Base-by-base conservation (phyloP, 1,139 yeast species). In the Hanseniaspora gamundiae region DNA sequence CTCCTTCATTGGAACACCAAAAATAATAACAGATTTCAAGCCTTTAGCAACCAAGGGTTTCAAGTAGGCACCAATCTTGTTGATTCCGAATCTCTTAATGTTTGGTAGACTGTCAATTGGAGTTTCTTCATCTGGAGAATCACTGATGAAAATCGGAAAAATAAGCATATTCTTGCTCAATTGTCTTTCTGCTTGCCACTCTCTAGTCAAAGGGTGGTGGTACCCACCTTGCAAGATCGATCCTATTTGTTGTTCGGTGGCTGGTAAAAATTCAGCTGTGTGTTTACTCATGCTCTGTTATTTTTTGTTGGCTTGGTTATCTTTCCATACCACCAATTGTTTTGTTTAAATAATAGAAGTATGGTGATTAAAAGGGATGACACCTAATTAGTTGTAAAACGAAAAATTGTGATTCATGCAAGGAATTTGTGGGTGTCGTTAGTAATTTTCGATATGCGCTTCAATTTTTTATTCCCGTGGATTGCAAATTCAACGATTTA, bases 191-290 rank as follows among this genome's bases (percentile, higher is more conserved):
- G 73, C 74, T 63, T 91, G 98, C 98, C 98, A 91, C 61, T 76
- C 80, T 54, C 98, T 74, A 19, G 88, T 61, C 46, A 91, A 69
- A 1, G 95, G 94, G 57, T 88, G 95, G 64, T 83, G 82, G 67
- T 88, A 91, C 3, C 98, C 96, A 47, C 97, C 95, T 51, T 91
- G 91, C 42, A 91, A 71, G 40, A 91, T 69, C 6, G 94, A 82
- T n/a, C 87, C 72, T 49, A 84, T 75, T 38, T 71, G 69, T 1
- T 91, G 74, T 27, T 76, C 76, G 22, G 71, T 66, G 1, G 69
- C 64, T 19, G 75, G 74, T 46, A 81, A 66, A 57, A 71, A 83
- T 57, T 79, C 78, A n/a, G 94, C 91, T 38, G 67, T 66, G 58
- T 82, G 93, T 38, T 39, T 20, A n/a, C 29, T 22, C 39, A 36